phyloP scores from a whole-genome alignment of 441 rosid species.

The Eutrema salsugineum region DNA sequence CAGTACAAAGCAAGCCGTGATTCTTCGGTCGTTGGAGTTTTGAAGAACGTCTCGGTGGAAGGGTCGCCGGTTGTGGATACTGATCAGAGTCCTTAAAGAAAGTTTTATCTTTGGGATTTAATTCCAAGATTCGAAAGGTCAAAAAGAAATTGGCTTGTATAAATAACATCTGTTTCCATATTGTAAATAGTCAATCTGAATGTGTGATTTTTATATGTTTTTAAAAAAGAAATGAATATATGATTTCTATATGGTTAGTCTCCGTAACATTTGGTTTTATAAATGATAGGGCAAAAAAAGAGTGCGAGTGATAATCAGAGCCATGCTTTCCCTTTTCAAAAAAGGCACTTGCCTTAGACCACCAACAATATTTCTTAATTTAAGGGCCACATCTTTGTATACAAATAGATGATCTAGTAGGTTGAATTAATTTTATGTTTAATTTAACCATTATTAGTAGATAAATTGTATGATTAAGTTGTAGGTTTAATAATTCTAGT shows the following conservation, averaged over 20 bases:
- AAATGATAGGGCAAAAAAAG: too few relatives aligned
- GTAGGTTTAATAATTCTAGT: too few relatives aligned
- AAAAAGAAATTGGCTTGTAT: background rate
- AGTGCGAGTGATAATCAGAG: too few relatives aligned
- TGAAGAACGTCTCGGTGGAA: background rate
- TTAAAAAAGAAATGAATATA: background rate
- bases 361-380: too few relatives aligned
- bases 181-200: background rate
- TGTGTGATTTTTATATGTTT: background rate
- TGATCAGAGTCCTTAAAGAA: slow-evolving; percentile 13
- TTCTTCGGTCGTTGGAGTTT: background rate
- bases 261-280: background rate
- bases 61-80: slow-evolving; percentile 22
- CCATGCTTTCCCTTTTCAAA: too few relatives aligned
- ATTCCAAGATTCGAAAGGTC: background rate
- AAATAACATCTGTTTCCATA: background rate
- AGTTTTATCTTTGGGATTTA: background rate
- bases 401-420: too few relatives aligned
- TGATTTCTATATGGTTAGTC: background rate
- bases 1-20: slow-evolving; percentile 32
- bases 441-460: too few relatives aligned
- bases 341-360: too few relatives aligned
- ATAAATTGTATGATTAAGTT: too few relatives aligned
- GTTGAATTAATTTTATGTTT: too few relatives aligned
- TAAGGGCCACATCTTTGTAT: too few relatives aligned